Conservation (phyloP, 805 yeast genomes). For the Debaryomyces castellii region DNA sequence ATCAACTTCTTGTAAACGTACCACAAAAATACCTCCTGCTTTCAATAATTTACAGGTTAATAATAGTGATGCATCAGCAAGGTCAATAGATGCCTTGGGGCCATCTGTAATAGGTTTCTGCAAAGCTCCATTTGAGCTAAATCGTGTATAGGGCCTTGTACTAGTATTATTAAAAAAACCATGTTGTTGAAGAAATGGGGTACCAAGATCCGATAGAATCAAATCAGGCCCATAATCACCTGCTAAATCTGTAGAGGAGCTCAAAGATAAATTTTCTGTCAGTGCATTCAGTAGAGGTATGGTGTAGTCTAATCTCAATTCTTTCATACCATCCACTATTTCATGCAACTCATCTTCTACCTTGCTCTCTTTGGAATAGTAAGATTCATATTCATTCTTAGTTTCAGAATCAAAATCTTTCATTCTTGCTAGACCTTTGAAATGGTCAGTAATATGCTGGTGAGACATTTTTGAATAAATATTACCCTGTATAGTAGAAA, state of each 20-base stretch:
- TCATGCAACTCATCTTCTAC: constrained; percentile 21
- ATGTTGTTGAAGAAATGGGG: constrained; percentile 31
- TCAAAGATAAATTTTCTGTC: background rate
- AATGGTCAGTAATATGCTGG: constrained; percentile 20
- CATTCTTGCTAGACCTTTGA: constrained; percentile 25
- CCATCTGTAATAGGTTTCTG: constrained; percentile 24
- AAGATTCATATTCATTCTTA: constrained; percentile 16
- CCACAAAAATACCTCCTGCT: constrained; percentile 30
- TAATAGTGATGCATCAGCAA: constrained; percentile 40
- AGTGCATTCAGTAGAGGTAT: background rate
- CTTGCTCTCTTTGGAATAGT: constrained; percentile 21
- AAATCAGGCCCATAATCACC: constrained; percentile 33
- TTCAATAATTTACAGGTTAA: constrained; percentile 27
- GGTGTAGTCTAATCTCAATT: background rate
- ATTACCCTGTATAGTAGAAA: constrained; percentile 81
- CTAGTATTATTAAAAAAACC: constrained; percentile 40
- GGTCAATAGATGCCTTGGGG: constrained; percentile 31
- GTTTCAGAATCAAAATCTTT: constrained; percentile 1
- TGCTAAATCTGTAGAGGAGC: background rate
- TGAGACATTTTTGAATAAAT: constrained; percentile 56
- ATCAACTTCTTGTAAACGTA: constrained; percentile 26
- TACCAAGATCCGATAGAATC: constrained; percentile 34
- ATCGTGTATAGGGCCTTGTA: constrained; percentile 33
- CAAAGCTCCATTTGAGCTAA: constrained; percentile 23
- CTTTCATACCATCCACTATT: constrained; percentile 5